These are phyloP conservation scores for Amanita fuliginea DNA, from an alignment of 768 basidiomycete genomes.

Conservation along the genomic window DNA sequence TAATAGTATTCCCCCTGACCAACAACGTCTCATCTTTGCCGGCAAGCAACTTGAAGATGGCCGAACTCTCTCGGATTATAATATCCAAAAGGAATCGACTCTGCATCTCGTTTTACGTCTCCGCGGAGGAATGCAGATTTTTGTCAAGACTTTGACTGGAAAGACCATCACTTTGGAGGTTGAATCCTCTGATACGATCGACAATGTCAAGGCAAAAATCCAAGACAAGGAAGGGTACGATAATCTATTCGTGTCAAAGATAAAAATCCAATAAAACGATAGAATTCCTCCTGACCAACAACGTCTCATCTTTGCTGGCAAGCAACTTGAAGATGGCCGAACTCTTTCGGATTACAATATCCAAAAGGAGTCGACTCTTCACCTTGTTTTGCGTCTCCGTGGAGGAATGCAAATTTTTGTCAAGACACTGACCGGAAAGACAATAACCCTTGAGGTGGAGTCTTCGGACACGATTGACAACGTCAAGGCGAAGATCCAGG, in stretches of 20 bases:
- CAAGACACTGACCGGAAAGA: constrained; percentile 42
- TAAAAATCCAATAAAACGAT: no score
- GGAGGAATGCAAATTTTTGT: constrained; percentile 30
- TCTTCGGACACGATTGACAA: constrained; percentile 68
- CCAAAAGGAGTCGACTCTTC: constrained; percentile 56
- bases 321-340: constrained; percentile 81
- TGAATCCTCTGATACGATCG: constrained; percentile 64
- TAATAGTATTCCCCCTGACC: constrained; percentile 20
- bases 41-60: constrained; percentile 87
- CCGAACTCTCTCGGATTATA: constrained; percentile 63
- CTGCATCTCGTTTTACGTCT: constrained; percentile 31
- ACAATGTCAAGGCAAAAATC: constrained; percentile 69
- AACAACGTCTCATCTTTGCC: constrained; percentile 64
- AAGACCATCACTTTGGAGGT: constrained; percentile 68
- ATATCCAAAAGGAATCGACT: constrained; percentile 60
- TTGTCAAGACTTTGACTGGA: constrained; percentile 35
- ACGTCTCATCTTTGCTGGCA: constrained; percentile 78
- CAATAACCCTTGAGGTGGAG: constrained; percentile 65
- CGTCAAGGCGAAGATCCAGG: constrained; percentile 66
- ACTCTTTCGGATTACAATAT: constrained; percentile 66
- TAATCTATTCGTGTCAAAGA: no score
- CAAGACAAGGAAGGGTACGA: constrained; percentile 56
- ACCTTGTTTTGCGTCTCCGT: constrained; percentile 23
- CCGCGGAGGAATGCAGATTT: constrained; percentile 26
- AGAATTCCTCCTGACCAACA: constrained; percentile 24